These are phyloP conservation scores for Rutstroemia sp. DNA, from an alignment of 2,329 filamentous ascomycete genomes.

Conservation along the genomic window DNA sequence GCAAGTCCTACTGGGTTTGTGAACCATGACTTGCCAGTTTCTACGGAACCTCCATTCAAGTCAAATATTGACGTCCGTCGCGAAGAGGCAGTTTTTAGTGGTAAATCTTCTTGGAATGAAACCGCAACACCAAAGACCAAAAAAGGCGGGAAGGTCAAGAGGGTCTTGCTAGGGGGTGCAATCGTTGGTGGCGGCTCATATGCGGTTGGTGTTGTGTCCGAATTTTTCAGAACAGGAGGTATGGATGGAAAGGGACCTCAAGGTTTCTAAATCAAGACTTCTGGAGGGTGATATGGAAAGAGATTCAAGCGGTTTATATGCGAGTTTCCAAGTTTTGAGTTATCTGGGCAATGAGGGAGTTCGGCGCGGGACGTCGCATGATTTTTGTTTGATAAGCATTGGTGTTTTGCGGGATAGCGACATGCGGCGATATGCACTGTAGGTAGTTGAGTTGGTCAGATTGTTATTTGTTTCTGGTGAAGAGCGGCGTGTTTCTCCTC, in stretches of 20 bases:
- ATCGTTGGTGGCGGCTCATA: constrained; percentile 51
- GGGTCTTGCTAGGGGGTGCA: constrained; percentile 43
- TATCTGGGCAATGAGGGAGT: neutral
- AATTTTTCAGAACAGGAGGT: constrained; percentile 47
- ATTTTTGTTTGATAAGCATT: constrained; percentile 2
- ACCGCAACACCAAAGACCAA: constrained; percentile 24
- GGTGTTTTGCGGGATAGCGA: constrained; percentile 1
- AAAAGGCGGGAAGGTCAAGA: constrained; percentile 38
- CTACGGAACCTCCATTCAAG: constrained; percentile 33
- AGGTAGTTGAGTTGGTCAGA: neutral
- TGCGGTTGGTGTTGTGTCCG: constrained; percentile 48
- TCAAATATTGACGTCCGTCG: constrained; percentile 38
- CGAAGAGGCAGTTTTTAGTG: constrained; percentile 42
- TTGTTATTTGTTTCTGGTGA: neutral
- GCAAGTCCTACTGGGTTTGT: constrained; percentile 60
- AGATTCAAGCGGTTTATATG: neutral
- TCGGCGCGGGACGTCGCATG: neutral
- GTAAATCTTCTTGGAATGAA: constrained; percentile 28
- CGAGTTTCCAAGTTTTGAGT: neutral
- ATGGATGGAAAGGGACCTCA: constrained; percentile 33
- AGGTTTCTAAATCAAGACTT: constrained; percentile 19
- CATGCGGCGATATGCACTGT: constrained; percentile 5
- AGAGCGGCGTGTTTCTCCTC: neutral
- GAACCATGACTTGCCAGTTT: constrained; percentile 44
- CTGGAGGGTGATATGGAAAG: neutral